These are phyloP conservation scores for Takashimella tepidaria DNA, from an alignment of 1,284 basidiomycete species.

Conservation along the genomic window DNA sequence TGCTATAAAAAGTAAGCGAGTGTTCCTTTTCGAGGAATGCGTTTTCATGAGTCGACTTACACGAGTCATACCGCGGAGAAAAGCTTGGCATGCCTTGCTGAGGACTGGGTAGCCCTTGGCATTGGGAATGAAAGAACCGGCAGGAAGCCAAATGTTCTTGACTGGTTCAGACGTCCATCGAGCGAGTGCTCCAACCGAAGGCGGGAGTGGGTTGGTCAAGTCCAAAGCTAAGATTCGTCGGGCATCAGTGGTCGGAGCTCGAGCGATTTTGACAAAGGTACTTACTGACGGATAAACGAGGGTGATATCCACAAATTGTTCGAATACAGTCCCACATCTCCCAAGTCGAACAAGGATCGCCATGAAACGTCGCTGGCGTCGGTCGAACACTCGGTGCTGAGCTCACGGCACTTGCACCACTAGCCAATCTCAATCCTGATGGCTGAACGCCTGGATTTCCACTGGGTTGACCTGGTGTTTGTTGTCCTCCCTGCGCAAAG, in stretches of 20 bases:
- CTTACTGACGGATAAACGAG: slow-evolving; percentile 73
- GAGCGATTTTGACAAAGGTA: slow-evolving; percentile 12
- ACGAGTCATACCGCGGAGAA: slow-evolving; percentile 81
- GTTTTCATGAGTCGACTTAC: too few relatives aligned
- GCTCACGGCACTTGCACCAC: slow-evolving; percentile 18
- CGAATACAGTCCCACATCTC: slow-evolving; percentile 97
- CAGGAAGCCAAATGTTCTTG: slow-evolving; percentile 78
- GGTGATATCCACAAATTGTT: slow-evolving; percentile 79
- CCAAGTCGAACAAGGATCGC: slow-evolving; percentile 80
- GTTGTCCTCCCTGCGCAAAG: neutral
- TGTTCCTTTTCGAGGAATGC: slow-evolving; percentile 10
- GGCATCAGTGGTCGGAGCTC: neutral
- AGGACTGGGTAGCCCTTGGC: slow-evolving; percentile 95
- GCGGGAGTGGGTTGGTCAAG: slow-evolving; percentile 76
- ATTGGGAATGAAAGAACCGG: slow-evolving; percentile 89
- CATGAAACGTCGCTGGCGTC: slow-evolving; percentile 27
- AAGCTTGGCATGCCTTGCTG: slow-evolving; percentile 82
- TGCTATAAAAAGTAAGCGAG: slow-evolving; percentile 53
- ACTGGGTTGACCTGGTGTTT: neutral
- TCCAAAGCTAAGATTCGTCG: slow-evolving; percentile 64
- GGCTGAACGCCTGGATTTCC: neutral
- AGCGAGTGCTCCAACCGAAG: slow-evolving; percentile 62
- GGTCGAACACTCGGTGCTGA: slow-evolving; percentile 21
- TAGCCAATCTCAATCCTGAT: neutral
- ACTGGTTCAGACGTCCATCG: slow-evolving; percentile 93